Evolutionary conservation across 2,329 filamentous ascomycete species (phyloP), one percentile per base, ranked within the genome.

Genomic region (Trichophyton mentagrophytes): DNA sequence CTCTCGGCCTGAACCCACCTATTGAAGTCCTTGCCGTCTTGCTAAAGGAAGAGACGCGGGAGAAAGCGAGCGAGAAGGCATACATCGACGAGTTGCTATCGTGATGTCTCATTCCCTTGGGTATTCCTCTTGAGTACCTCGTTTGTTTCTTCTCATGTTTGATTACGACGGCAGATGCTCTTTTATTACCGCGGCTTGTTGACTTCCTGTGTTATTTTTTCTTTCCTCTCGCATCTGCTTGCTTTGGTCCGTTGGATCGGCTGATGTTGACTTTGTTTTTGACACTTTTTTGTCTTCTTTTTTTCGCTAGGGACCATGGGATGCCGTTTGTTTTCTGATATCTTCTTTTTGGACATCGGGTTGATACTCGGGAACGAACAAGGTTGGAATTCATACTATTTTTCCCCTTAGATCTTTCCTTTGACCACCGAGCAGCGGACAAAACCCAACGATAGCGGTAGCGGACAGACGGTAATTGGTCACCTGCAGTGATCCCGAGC

Each of bases 21-120:
- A 81, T 96, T 27, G 92, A 97, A 72, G 90, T 96, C 2, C 80
- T 97, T 3, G 89, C 90, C 0, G 88, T 97, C 15, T 75, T 97
- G 55, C 68, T 95, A 60, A 86, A 85, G 69, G 86, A 90, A 69
- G 83, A 87, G 68, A 76, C 81, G 3, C 81, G 73, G 59, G 66
- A 68, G 4, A 63, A 63, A n/a, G 69, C 68, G 15, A 47, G 44
- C 20, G 82, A 93, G 73, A 80, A 78, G 65, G 88, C 91, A 22
- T 83, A 91, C 68, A 85, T 93, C 66, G 89, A 95, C 70, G 82
- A 85, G 65, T 69, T 82, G 69, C 15, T 66, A 46, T 64, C 64
- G 17, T 66, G 47, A 58, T 15, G 20, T 27, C 9, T 1, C 44
- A 7, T 47, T 30, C 11, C 8, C 8, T 51, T 51, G 46, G 46